phyloP scores from a whole-genome alignment of 2,329 filamentous ascomycete species.

The Penicillium sp. region DNA sequence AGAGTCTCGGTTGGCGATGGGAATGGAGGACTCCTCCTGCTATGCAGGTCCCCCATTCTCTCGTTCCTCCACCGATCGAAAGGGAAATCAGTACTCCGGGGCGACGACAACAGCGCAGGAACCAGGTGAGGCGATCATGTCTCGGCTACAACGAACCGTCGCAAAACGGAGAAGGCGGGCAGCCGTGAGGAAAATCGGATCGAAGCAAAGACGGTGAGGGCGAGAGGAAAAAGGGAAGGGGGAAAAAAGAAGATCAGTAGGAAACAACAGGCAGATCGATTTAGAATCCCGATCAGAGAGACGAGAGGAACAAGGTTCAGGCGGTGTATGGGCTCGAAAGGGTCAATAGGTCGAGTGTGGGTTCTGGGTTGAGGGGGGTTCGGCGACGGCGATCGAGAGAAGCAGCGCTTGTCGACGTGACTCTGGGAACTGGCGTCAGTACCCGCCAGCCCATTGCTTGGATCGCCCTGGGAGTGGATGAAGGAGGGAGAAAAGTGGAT shows the following conservation, averaged over 20 bases:
- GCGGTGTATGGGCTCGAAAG: constrained; percentile 13
- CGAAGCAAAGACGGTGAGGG: not conserved
- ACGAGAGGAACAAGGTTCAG: constrained; percentile 14
- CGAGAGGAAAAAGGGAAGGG: constrained; percentile 1
- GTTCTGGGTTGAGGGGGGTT: constrained; percentile 3
- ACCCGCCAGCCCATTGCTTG: constrained; percentile 23
- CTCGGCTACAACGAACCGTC: constrained; percentile 31
- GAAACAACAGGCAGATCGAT: constrained; percentile 9
- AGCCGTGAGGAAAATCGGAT: constrained; percentile 1
- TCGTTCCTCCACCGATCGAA: constrained; percentile 33
- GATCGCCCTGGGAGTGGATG: constrained; percentile 25
- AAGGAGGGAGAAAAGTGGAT: constrained; percentile 19
- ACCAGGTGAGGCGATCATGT: constrained; percentile 33
- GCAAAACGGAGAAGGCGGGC: not conserved
- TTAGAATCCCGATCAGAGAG: constrained; percentile 10
- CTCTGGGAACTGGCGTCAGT: constrained; percentile 23
- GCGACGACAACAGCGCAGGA: constrained; percentile 32
- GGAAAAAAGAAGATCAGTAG: constrained; percentile 8
- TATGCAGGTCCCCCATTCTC: constrained; percentile 38
- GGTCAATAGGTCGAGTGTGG: constrained; percentile 5
- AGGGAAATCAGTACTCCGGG: constrained; percentile 31
- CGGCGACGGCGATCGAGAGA: constrained; percentile 13
- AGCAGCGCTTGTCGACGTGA: constrained; percentile 7
- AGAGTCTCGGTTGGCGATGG: constrained; percentile 40
- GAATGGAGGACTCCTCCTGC: constrained; percentile 41